phyloP scores from a whole-genome alignment of 1,284 basidiomycete species.

The Neolentinus lepideus region DNA sequence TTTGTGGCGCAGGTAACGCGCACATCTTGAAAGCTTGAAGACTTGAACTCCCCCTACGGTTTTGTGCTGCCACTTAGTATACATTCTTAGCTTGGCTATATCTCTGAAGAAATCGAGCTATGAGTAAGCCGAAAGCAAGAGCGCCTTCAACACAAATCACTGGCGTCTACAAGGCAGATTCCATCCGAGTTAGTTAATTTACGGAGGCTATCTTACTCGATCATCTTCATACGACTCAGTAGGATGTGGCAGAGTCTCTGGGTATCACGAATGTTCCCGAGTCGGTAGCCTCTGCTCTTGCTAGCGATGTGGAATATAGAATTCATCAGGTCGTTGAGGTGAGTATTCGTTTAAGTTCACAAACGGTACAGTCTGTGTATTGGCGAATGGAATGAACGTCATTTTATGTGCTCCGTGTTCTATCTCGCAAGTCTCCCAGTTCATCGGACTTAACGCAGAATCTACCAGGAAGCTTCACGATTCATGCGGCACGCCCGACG shows the following conservation, averaged over 20 bases:
- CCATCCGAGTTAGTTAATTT: constrained; percentile 42
- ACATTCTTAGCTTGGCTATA: background rate
- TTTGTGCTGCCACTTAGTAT: background rate
- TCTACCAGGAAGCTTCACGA: constrained; percentile 80
- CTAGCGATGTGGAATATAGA: constrained; percentile 95
- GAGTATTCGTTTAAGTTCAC: constrained; percentile 11
- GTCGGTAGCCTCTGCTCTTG: constrained; percentile 76
- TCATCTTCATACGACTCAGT: constrained; percentile 4
- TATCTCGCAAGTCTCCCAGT: background rate
- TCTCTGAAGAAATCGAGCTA: constrained; percentile 13
- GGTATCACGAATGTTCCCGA: constrained; percentile 79
- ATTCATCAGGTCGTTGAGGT: constrained; percentile 92
- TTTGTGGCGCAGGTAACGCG: too few relatives aligned
- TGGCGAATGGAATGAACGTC: background rate
- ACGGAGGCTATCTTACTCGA: background rate
- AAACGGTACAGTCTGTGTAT: background rate
- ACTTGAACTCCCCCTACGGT: too few relatives aligned
- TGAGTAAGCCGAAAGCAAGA: constrained; percentile 45
- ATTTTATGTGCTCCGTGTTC: background rate
- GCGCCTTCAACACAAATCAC: constrained; percentile 37
- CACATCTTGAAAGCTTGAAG: too few relatives aligned
- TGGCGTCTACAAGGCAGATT: constrained; percentile 61
- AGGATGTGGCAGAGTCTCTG: constrained; percentile 92
- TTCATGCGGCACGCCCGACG: constrained; percentile 95
- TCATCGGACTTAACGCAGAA: background rate